Conservation (phyloP, 1,284 basidiomycete genomes). For the Fistulina hepatica region DNA sequence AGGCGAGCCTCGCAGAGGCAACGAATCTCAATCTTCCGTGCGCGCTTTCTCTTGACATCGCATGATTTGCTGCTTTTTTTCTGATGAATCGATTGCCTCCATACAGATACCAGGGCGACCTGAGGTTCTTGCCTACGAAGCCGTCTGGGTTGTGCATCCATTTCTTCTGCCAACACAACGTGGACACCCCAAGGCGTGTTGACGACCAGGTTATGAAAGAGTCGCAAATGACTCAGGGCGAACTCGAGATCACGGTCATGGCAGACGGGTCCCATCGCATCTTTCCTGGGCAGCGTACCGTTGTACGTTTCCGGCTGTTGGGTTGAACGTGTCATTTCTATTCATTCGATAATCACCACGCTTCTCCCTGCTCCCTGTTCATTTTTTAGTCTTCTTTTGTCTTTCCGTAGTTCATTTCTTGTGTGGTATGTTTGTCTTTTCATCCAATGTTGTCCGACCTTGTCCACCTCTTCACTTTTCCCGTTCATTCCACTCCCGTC, state of each 20-base stretch:
- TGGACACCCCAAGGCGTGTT: too few relatives aligned
- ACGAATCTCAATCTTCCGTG: slow-evolving; percentile 32
- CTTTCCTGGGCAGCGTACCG: slow-evolving; percentile 39
- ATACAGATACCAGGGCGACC: too few relatives aligned
- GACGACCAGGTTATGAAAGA: slow-evolving; percentile 12
- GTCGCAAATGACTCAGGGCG: slow-evolving; percentile 35
- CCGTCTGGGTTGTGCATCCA: not conserved
- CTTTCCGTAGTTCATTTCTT: too few relatives aligned
- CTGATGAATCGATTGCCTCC: not conserved
- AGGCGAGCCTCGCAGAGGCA: slow-evolving; percentile 26
- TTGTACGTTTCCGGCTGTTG: slow-evolving; percentile 40
- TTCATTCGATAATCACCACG: slow-evolving; percentile 4
- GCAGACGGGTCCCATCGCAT: slow-evolving; percentile 39
- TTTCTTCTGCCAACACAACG: too few relatives aligned
- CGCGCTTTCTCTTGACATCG: slow-evolving; percentile 12
- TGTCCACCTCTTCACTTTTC: too few relatives aligned
- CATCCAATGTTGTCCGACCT: too few relatives aligned
- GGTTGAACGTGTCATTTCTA: slow-evolving; percentile 25
- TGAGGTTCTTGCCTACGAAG: too few relatives aligned
- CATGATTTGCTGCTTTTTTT: not conserved
- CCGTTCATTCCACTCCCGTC: too few relatives aligned
- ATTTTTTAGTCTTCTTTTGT: slow-evolving; percentile 9
- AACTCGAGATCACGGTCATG: slow-evolving; percentile 39
- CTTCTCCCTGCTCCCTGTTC: too few relatives aligned
- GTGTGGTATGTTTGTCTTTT: too few relatives aligned